Evolutionary conservation across 805 yeast genomes (phyloP).

Genomic region (Hanseniaspora thailandica): DNA sequence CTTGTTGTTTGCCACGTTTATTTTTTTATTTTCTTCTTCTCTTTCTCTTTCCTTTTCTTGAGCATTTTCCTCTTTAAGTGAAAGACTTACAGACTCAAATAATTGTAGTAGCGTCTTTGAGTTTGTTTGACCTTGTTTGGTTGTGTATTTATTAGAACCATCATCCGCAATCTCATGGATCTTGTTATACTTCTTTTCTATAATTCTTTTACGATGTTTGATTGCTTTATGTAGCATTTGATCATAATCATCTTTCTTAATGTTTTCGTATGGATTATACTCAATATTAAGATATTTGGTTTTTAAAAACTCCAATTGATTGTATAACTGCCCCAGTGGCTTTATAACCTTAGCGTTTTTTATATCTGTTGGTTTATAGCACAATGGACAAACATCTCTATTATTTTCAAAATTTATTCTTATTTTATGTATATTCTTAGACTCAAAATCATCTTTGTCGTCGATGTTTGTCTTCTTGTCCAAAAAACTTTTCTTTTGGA

Average conservation of each 20-base stretch:
- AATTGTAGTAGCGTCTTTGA: constrained; percentile 3
- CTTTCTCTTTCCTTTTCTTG: background rate
- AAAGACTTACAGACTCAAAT: constrained; percentile 8
- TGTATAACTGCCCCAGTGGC: constrained; percentile 27
- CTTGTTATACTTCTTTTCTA: background rate
- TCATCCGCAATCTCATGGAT: background rate
- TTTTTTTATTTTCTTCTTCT: background rate
- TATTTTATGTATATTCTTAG: constrained; percentile 17
- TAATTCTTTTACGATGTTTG: constrained; percentile 5
- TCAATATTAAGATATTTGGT: background rate
- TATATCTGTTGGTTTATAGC: constrained; percentile 21
- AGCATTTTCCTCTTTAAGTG: background rate
- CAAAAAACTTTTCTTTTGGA: background rate
- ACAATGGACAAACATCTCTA: constrained; percentile 30
- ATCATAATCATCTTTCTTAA: constrained; percentile 4
- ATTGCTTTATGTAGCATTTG: constrained; percentile 16
- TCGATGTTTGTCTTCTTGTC: constrained; percentile 9
- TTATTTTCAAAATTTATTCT: constrained; percentile 8
- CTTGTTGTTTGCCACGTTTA: background rate
- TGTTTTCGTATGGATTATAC: background rate
- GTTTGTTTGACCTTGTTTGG: background rate
- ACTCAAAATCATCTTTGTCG: background rate
- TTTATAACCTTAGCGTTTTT: constrained; percentile 27
- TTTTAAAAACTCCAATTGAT: constrained; percentile 19
- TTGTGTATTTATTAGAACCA: background rate